Evolutionary conservation across 1,284 basidiomycete species (phyloP), one percentile per base, ranked within the genome.

Genomic region (Tilletia caries): DNA sequence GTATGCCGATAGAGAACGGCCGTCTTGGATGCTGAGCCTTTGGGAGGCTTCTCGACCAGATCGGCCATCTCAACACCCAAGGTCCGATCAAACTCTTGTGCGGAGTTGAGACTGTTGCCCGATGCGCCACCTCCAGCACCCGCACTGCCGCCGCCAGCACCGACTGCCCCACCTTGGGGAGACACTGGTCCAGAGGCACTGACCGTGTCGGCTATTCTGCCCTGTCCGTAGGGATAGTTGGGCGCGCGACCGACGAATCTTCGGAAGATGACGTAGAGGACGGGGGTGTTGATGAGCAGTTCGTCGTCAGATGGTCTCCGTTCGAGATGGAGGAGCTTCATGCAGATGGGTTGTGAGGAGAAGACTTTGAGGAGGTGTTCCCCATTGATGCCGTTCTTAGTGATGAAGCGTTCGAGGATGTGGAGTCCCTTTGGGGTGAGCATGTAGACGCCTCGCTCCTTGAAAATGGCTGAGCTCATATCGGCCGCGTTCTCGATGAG

Each of bases 401-500:
- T 92, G 87, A 98, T 97, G 87, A 98, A 99, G 34, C 96, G 90
- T 83, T 99, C 96, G 71, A 99, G 89, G 77, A 99, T 92, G 82
- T 99, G 96, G 66, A 98, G 89, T 68, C 96, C 96, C 85, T 99
- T 99, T 23, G 95, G 92, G 15, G 96, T 98, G 80, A 97, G 88
- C 79, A 92, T 88, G 85, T 94, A 99, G 70, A 98, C 91, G 73
- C 95, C 95, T 67, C 95, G 90, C 80, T 98, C 95, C 86, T 97
- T 97, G 90, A 98, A 98, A 58, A 91, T 87, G 78, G 91, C 90
- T 27, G 91, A 91, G 34, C 88, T 87, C 25, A 91, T 89, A 84
- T 98, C 96, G 23, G 92, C 90, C 15, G 94, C 95, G 83, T 97
- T 97, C 84, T 97, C 95, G 76, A 98, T 94, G 74, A 98, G 88